Conservation (phyloP, 2,329 filamentous ascomycete genomes). For the Aureobasidium sp. region DNA sequence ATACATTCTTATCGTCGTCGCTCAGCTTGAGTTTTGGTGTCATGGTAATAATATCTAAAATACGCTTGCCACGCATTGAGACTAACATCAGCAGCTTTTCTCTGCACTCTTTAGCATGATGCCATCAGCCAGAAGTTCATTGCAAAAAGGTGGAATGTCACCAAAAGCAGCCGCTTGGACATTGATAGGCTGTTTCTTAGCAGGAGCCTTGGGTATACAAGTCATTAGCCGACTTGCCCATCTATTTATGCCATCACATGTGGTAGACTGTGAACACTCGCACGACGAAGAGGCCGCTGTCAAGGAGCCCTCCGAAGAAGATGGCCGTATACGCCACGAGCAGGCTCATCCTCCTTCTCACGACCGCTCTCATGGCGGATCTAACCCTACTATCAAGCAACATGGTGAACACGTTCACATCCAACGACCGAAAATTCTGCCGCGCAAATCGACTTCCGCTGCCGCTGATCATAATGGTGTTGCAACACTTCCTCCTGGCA, state of each 20-base stretch:
- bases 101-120: constrained; percentile 91
- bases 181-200: constrained; percentile 61
- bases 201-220: constrained; percentile 68
- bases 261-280: constrained; percentile 71
- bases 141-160: constrained; percentile 59
- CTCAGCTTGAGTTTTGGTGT: constrained; percentile 91
- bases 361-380: constrained; percentile 5
- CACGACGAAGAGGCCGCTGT: constrained; percentile 49
- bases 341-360: constrained; percentile 18
- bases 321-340: constrained; percentile 17
- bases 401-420: constrained; percentile 5
- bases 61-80: background rate
- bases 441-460: background rate
- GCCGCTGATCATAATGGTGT: background rate
- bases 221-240: constrained; percentile 64
- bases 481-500: background rate
- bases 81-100: constrained; percentile 58
- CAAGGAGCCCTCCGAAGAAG: constrained; percentile 37
- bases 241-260: constrained; percentile 65
- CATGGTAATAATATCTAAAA: constrained; percentile 55
- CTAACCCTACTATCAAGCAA: background rate
- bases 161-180: constrained; percentile 59
- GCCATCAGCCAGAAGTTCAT: constrained; percentile 72
- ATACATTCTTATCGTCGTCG: constrained; percentile 76
- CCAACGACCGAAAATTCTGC: background rate